These are phyloP conservation scores for Paracoccidioides lutzii DNA, from an alignment of 2,329 filamentous ascomycete genomes.

Conservation along the genomic window DNA sequence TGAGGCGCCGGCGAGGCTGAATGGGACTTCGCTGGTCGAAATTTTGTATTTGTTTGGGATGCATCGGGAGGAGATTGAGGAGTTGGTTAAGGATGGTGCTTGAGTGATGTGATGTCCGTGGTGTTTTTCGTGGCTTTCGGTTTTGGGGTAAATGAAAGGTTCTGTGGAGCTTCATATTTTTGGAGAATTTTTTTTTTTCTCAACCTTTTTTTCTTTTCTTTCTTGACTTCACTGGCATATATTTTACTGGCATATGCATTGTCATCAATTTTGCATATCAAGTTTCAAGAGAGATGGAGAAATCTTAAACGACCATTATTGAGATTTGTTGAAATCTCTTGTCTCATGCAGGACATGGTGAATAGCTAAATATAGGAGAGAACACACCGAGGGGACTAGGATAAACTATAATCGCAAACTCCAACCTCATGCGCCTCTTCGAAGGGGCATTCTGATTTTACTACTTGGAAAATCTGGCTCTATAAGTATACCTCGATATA, in stretches of 20 bases:
- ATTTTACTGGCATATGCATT: too few species aligned
- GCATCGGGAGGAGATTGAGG: slow-evolving; percentile 36
- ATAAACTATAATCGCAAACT: background rate
- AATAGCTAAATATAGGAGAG: background rate
- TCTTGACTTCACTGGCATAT: too few species aligned
- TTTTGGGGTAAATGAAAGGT: background rate
- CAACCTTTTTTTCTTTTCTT: too few species aligned
- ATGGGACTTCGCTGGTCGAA: slow-evolving; percentile 45
- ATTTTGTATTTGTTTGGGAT: slow-evolving; percentile 47
- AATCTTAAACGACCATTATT: background rate
- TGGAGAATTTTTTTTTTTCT: too few species aligned
- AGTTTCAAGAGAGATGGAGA: too few species aligned
- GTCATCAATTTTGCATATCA: too few species aligned
- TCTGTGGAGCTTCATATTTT: too few species aligned
- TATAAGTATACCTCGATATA: background rate
- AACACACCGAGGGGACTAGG: background rate
- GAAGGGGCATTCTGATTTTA: background rate
- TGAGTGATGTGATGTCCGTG: background rate
- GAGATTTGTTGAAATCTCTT: slow-evolving; percentile 3
- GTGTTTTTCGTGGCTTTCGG: background rate
- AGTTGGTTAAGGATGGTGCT: slow-evolving; percentile 19
- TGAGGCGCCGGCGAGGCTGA: slow-evolving; percentile 47
- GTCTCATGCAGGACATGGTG: background rate
- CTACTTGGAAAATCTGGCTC: background rate
- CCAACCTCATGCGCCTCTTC: background rate